A percentile compares a stretch with the other conserved stretches of the same genome.
phyloP scores from a whole-genome alignment of 371 early-diverging fungal species.

The Furculomyces boomerangus region DNA sequence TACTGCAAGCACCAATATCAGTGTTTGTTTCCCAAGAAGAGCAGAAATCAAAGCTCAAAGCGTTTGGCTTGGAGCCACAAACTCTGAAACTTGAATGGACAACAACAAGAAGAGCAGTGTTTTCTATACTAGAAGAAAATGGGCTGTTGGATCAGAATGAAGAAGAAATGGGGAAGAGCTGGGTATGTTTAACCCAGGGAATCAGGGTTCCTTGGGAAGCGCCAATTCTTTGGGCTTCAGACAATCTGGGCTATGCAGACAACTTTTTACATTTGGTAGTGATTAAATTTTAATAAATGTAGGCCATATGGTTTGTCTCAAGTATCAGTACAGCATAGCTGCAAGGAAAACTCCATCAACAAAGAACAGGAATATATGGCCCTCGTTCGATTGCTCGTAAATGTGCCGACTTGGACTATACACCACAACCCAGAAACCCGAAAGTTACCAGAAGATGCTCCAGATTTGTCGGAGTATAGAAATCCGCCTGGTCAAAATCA shows the following conservation, averaged over 20 bases:
- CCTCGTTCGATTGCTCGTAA: too few species aligned
- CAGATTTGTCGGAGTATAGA: not conserved
- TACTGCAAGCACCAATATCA: not conserved
- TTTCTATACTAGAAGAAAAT: too few species aligned
- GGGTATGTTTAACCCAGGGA: constrained; percentile 16
- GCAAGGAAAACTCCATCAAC: not conserved
- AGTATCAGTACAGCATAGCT: not conserved
- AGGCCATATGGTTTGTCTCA: constrained; percentile 1
- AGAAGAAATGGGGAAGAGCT: constrained; percentile 7
- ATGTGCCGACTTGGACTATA: too few species aligned
- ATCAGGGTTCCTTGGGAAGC: constrained; percentile 17
- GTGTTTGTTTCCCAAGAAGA: constrained; percentile 7
- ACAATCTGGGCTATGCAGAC: constrained; percentile 19
- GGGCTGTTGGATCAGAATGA: constrained; percentile 8
- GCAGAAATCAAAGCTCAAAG: constrained; percentile 6
- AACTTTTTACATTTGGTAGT: constrained; percentile 20
- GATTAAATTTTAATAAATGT: constrained; percentile 1
- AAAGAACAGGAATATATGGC: constrained; percentile 2
- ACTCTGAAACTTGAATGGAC: constrained; percentile 5
- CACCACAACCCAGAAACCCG: not conserved
- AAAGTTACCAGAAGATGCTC: not conserved
- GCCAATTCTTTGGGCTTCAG: constrained; percentile 17
- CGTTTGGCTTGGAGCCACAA: too few species aligned
- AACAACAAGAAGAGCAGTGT: constrained; percentile 11
- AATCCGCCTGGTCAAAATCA: not conserved